Conservation (phyloP, 140 eudicot species). For the Cichorium intybus region DNA sequence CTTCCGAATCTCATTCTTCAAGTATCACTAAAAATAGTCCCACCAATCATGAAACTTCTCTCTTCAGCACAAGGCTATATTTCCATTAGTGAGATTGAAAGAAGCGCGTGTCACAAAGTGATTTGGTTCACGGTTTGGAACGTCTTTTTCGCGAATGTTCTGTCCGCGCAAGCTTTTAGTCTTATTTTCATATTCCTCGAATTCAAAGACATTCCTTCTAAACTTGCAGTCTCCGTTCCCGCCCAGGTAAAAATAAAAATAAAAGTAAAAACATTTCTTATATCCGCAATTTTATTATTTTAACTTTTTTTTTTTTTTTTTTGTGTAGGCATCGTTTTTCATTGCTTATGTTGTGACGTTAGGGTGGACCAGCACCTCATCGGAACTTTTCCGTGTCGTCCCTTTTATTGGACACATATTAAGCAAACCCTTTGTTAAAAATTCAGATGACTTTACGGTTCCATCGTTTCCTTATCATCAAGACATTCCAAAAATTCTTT, state of each 20-base stretch:
- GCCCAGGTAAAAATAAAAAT: conserved; percentile 41
- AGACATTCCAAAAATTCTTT: conserved; percentile 60
- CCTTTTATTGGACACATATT: conserved; percentile 38
- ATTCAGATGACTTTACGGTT: conserved; percentile 40
- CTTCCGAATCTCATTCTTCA: conserved; percentile 72
- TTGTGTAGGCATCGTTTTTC: conserved; percentile 77
- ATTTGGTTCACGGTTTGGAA: conserved; percentile 65
- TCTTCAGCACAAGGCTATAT: conserved; percentile 65
- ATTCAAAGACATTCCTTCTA: conserved; percentile 45
- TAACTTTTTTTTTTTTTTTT: neutral
- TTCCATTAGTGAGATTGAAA: conserved; percentile 53
- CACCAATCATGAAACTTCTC: conserved; percentile 55
- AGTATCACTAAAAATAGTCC: conserved; percentile 46
- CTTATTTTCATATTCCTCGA: conserved; percentile 43
- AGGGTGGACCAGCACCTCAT: conserved; percentile 83
- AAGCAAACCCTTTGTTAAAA: conserved; percentile 30
- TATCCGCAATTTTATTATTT: neutral
- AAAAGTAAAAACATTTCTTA: neutral
- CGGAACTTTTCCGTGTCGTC: conserved; percentile 58
- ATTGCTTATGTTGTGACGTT: conserved; percentile 76
- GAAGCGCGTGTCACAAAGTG: conserved; percentile 68
- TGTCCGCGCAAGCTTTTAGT: conserved; percentile 55
- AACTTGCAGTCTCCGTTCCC: conserved; percentile 64
- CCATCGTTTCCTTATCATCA: conserved; percentile 59
- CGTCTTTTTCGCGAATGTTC: conserved; percentile 57